Evolutionary conservation across 495 filamentous ascomycete species (phyloP).

Genomic region (Wilcoxina mikolae): DNA sequence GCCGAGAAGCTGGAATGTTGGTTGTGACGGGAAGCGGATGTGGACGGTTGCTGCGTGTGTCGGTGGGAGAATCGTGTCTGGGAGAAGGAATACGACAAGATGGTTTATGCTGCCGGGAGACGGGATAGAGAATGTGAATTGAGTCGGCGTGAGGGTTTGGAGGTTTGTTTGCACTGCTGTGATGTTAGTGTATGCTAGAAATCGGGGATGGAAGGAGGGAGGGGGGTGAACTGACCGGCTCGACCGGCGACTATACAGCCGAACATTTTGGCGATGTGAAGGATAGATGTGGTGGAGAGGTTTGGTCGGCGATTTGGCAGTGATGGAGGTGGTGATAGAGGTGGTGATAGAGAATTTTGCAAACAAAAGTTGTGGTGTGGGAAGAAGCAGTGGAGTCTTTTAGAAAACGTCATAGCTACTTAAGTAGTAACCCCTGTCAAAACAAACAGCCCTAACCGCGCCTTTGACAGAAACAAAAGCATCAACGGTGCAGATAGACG

Average conservation of each 20-base stretch:
- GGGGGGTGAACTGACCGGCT: constrained; percentile 13
- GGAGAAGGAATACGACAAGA: constrained; percentile 78
- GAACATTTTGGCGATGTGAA: constrained; percentile 18
- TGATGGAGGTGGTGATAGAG: not conserved
- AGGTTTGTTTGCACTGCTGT: constrained; percentile 49
- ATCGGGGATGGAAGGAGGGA: constrained; percentile 30
- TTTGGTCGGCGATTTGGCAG: not conserved
- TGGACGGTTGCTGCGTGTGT: constrained; percentile 80
- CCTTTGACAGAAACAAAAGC: too few relatives aligned
- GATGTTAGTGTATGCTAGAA: constrained; percentile 29
- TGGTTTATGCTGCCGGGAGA: constrained; percentile 51
- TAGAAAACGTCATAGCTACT: not conserved
- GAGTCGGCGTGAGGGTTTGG: constrained; percentile 44
- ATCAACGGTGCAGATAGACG: too few relatives aligned
- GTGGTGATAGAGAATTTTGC: not conserved
- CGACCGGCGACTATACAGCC: constrained; percentile 30
- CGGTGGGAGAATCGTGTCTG: constrained; percentile 55
- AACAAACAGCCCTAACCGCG: too few relatives aligned
- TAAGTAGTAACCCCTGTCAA: not conserved
- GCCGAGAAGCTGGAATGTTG: constrained; percentile 66
- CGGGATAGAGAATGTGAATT: constrained; percentile 52
- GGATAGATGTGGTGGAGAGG: not conserved
- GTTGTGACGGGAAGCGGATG: constrained; percentile 46
- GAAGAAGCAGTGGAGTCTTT: not conserved
- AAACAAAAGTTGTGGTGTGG: not conserved